phyloP scores from a whole-genome alignment of 768 basidiomycete species.

The Nidula microcarpa region DNA sequence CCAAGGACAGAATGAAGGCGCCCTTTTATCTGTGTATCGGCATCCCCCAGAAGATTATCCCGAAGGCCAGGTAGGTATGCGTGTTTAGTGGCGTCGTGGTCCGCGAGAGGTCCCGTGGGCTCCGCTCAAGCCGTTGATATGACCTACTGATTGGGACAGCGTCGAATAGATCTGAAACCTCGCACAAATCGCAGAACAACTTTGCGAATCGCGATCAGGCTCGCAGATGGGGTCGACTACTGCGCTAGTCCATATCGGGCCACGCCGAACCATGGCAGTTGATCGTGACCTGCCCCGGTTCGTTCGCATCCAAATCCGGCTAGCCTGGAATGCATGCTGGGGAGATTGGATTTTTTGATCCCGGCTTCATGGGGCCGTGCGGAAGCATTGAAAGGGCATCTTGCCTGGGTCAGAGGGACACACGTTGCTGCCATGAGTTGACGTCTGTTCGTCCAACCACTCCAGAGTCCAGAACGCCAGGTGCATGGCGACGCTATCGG shows the following conservation, averaged over 20 bases:
- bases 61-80: constrained; percentile 15
- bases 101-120: constrained; percentile 30
- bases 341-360: constrained; percentile 10
- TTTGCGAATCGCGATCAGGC: constrained; percentile 13
- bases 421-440: constrained; percentile 19
- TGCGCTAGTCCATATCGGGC: constrained; percentile 13
- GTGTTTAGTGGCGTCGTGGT: constrained; percentile 24
- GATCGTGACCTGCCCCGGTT: no score
- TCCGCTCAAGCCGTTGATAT: constrained; percentile 34
- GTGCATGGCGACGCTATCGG: no score
- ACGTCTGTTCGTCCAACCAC: no score
- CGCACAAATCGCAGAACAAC: constrained; percentile 12
- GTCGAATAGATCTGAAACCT: constrained; percentile 19
- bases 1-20: constrained; percentile 4
- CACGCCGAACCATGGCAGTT: background rate
- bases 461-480: no score
- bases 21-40: constrained; percentile 1
- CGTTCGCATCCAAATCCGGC: no score
- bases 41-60: constrained; percentile 21
- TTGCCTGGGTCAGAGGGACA: constrained; percentile 26
- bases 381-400: no score
- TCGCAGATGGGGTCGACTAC: no score
- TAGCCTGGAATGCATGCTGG: no score
- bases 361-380: constrained; percentile 25
- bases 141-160: no score